Evolutionary conservation across 148 eudicot genomes (phyloP).

Genomic region (Dysphania ambrosioides): DNA sequence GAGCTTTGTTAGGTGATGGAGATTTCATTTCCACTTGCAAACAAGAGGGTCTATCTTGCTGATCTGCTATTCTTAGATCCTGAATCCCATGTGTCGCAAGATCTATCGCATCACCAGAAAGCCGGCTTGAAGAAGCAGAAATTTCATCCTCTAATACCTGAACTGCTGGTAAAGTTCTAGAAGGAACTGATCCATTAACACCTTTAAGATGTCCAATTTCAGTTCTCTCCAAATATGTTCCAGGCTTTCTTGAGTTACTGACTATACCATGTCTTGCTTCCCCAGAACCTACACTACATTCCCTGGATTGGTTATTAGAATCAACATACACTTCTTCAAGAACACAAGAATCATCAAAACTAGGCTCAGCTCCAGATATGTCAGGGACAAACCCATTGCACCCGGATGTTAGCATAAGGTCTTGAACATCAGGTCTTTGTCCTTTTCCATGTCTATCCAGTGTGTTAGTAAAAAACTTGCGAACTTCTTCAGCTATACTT

Average conservation of each 20-base stretch:
- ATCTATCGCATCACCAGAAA: constrained; percentile 42
- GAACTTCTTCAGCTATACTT: constrained; percentile 54
- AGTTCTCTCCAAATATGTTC: constrained; percentile 18
- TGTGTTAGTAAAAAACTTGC: constrained; percentile 68
- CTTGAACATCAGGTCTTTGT: constrained; percentile 73
- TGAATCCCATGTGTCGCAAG: constrained; percentile 32
- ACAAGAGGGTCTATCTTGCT: constrained; percentile 18
- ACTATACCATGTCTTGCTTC: constrained; percentile 11
- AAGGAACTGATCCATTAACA: constrained; percentile 15
- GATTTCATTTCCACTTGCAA: constrained; percentile 18
- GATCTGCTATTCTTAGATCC: constrained; percentile 33
- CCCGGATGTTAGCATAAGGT: constrained; percentile 25
- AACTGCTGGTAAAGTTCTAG: not conserved
- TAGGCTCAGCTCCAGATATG: constrained; percentile 26
- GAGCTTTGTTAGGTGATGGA: constrained; percentile 15
- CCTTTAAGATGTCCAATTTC: constrained; percentile 24
- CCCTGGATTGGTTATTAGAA: constrained; percentile 25
- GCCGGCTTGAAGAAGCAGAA: constrained; percentile 24
- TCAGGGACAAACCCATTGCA: constrained; percentile 29
- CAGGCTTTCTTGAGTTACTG: constrained; percentile 19
- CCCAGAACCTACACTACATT: constrained; percentile 23
- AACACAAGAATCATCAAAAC: constrained; percentile 30
- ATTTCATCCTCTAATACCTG: constrained; percentile 7
- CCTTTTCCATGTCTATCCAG: constrained; percentile 74
- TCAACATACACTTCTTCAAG: constrained; percentile 27